These are phyloP conservation scores for Ganoderma lucidum DNA, from an alignment of 1,284 basidiomycete species.

Conservation along the genomic window DNA sequence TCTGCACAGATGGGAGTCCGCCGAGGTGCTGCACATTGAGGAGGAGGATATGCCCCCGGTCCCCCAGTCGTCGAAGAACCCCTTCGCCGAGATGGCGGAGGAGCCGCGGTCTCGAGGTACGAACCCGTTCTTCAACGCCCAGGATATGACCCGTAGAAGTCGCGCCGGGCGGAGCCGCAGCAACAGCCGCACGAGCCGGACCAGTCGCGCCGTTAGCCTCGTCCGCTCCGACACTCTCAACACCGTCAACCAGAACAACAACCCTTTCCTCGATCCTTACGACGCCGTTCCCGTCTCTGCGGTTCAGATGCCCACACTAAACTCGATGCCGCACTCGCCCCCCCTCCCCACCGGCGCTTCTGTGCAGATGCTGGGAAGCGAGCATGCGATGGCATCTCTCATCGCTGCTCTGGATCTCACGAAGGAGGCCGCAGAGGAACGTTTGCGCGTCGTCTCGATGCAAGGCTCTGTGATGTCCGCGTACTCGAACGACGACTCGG, in stretches of 20 bases:
- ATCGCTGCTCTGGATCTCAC: slow-evolving; percentile 66
- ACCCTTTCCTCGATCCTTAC: slow-evolving; percentile 48
- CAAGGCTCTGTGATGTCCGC: slow-evolving; percentile 38
- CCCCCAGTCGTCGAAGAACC: slow-evolving; percentile 45
- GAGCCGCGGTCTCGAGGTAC: slow-evolving; percentile 49
- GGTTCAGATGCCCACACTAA: slow-evolving; percentile 22
- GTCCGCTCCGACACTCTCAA: slow-evolving; percentile 26
- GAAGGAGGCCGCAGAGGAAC: slow-evolving; percentile 51
- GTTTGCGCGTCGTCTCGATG: slow-evolving; percentile 48
- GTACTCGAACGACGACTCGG: slow-evolving; percentile 39
- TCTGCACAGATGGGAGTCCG: slow-evolving; percentile 73
- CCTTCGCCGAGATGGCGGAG: slow-evolving; percentile 50
- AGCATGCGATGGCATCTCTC: slow-evolving; percentile 64
- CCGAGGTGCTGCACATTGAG: slow-evolving; percentile 65
- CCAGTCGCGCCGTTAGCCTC: slow-evolving; percentile 34
- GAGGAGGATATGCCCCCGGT: slow-evolving; percentile 36
- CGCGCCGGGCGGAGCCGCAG: slow-evolving; percentile 36
- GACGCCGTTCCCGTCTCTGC: slow-evolving; percentile 33
- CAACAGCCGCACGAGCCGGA: slow-evolving; percentile 37
- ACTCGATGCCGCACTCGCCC: slow-evolving; percentile 34
- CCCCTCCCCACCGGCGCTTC: slow-evolving; percentile 34
- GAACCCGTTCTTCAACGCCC: slow-evolving; percentile 74
- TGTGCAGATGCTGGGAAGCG: slow-evolving; percentile 42
- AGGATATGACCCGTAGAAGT: slow-evolving; percentile 36
- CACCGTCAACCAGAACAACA: slow-evolving; percentile 29